These are phyloP conservation scores for Allium sativum DNA, from an alignment of 106 monocot species.

Conservation along the genomic window DNA sequence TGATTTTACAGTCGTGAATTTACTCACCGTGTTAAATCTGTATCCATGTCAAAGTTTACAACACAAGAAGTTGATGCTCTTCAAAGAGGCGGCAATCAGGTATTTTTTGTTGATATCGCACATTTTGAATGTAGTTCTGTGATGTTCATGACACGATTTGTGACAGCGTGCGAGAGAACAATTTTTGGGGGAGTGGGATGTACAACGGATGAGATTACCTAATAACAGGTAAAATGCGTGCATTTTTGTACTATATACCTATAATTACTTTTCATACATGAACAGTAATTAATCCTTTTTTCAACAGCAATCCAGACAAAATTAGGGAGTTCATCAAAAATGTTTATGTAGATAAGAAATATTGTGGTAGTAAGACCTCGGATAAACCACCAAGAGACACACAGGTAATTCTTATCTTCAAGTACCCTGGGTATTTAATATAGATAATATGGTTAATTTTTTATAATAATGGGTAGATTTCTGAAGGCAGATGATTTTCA, in stretches of 20 bases:
- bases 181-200: constrained; percentile 47
- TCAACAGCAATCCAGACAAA: constrained; percentile 66
- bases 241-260: background rate
- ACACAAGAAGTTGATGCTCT: constrained; percentile 76
- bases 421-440: too few relatives aligned
- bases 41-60: constrained; percentile 84
- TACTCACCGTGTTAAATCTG: constrained; percentile 86
- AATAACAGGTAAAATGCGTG: constrained; percentile 41
- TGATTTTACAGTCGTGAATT: constrained; percentile 56
- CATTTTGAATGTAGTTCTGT: background rate
- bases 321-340: constrained; percentile 88
- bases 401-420: constrained; percentile 28
- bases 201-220: constrained; percentile 35
- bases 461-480: too few relatives aligned
- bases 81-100: constrained; percentile 73
- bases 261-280: background rate
- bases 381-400: constrained; percentile 71
- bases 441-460: too few relatives aligned
- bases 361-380: constrained; percentile 41
- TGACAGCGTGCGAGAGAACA: constrained; percentile 49
- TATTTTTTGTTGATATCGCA: background rate
- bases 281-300: background rate
- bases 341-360: constrained; percentile 89
- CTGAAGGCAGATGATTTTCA: too few relatives aligned
- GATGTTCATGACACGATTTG: background rate